Conservation (phyloP, 345 rosid genomes). For the Citrus sinensis region DNA sequence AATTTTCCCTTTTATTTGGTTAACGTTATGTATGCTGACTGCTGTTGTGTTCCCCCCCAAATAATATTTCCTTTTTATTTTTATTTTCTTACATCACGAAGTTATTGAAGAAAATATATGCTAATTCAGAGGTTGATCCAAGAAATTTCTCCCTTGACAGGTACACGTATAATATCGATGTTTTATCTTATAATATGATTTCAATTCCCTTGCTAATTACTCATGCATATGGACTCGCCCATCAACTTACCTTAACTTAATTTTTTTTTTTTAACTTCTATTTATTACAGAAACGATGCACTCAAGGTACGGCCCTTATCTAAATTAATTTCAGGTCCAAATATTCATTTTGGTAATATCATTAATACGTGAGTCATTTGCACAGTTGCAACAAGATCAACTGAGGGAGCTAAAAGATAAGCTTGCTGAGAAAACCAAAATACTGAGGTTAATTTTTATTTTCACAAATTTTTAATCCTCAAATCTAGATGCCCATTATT, state of each 20-base stretch:
- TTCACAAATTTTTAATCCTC: too few relatives aligned
- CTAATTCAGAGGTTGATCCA: not conserved
- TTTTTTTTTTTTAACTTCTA: not conserved
- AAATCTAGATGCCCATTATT: too few relatives aligned
- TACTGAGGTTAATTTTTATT: conserved; percentile 17
- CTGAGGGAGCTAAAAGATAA: conserved; percentile 14
- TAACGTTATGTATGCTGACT: too few relatives aligned
- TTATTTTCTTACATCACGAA: not conserved
- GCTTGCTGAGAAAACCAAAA: conserved; percentile 18
- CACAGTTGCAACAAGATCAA: conserved; percentile 9
- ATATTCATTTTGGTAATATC: not conserved
- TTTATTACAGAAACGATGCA: conserved; percentile 10
- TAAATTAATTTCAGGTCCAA: not conserved
- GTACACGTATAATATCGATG: not conserved
- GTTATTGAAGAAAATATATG: conserved; percentile 21
- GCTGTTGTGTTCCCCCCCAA: not conserved
- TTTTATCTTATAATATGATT: too few relatives aligned
- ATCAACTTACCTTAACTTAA: not conserved
- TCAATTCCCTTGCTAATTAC: not conserved
- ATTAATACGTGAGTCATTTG: not conserved
- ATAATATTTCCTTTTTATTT: not conserved
- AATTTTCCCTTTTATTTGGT: too few relatives aligned
- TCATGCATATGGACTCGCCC: not conserved
- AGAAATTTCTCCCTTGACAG: not conserved
- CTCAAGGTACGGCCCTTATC: conserved; percentile 6